Conservation (phyloP, 345 rosid species). For the Orychophragmus violaceus region DNA sequence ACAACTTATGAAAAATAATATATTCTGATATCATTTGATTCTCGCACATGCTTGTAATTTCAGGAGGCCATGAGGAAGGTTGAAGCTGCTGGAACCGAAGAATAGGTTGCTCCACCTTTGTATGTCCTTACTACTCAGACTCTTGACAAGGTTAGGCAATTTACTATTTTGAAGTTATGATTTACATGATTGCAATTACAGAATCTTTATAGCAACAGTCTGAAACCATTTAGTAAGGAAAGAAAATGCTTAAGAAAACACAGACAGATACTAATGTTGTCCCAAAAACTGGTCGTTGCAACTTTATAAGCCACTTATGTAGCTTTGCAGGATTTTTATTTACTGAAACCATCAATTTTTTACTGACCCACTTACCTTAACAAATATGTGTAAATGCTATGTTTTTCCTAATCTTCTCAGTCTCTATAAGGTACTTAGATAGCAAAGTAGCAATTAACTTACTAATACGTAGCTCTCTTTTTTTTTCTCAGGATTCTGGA, state of each 20-base stretch:
- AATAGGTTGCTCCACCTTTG: slow-evolving; percentile 91
- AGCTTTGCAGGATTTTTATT: neutral
- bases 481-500: too few relatives aligned
- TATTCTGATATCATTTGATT: neutral
- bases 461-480: too few relatives aligned
- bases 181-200: neutral
- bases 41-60: slow-evolving; percentile 12
- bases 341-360: neutral
- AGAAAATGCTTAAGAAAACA: neutral
- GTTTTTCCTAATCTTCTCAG: neutral
- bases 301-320: neutral
- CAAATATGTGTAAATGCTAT: neutral
- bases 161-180: neutral
- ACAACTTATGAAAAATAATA: too few relatives aligned
- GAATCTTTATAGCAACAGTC: neutral
- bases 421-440: too few relatives aligned
- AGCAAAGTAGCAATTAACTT: too few relatives aligned
- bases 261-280: neutral
- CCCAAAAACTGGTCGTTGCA: neutral
- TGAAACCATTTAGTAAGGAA: too few relatives aligned
- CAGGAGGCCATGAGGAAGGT: slow-evolving; percentile 96
- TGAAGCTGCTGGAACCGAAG: slow-evolving; percentile 82
- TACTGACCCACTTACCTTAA: neutral
- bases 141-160: too few relatives aligned
- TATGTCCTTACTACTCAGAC: too few relatives aligned